Conservation (phyloP, 208 protist species). For the Wallacemonas collosoma region DNA sequence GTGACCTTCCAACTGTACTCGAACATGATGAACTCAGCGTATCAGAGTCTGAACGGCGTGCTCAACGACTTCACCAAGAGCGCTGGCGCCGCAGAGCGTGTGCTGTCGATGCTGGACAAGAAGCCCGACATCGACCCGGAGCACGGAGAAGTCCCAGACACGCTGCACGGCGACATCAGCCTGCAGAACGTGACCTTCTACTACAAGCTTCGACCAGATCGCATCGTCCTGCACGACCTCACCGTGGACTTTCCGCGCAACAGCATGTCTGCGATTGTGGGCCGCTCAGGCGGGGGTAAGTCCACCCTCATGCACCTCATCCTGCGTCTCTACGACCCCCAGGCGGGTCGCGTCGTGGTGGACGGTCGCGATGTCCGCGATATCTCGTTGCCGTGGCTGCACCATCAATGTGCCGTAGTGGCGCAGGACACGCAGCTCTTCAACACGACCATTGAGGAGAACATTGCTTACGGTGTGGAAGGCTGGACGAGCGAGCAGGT, state of each 20-base stretch:
- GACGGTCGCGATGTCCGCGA: conserved; percentile 36
- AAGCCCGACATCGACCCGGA: conserved; percentile 32
- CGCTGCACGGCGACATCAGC: conserved; percentile 20
- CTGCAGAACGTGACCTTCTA: conserved; percentile 28
- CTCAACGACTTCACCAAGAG: conserved; percentile 45
- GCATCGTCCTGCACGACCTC: conserved; percentile 28
- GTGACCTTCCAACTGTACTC: conserved; percentile 64
- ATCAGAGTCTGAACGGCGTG: conserved; percentile 45
- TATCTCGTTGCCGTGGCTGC: conserved; percentile 40
- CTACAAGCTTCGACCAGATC: conserved; percentile 32
- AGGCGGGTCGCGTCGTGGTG: conserved; percentile 39
- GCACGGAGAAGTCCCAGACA: conserved; percentile 23
- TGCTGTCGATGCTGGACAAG: conserved; percentile 49
- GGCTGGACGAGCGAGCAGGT: conserved; percentile 34
- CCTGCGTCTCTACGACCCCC: conserved; percentile 70
- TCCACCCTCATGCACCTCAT: conserved; percentile 51
- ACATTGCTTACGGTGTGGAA: conserved; percentile 58
- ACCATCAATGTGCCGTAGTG: conserved; percentile 94
- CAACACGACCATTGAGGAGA: conserved; percentile 86
- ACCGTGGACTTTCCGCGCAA: conserved; percentile 29
- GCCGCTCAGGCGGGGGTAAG: conserved; percentile 54
- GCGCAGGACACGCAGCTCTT: conserved; percentile 98
- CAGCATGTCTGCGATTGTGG: conserved; percentile 44
- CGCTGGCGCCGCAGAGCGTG: conserved; percentile 52
- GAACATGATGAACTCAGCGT: conserved; percentile 49